Conservation (phyloP, 306 rosid species). For the Luffa aegyptiaca region DNA sequence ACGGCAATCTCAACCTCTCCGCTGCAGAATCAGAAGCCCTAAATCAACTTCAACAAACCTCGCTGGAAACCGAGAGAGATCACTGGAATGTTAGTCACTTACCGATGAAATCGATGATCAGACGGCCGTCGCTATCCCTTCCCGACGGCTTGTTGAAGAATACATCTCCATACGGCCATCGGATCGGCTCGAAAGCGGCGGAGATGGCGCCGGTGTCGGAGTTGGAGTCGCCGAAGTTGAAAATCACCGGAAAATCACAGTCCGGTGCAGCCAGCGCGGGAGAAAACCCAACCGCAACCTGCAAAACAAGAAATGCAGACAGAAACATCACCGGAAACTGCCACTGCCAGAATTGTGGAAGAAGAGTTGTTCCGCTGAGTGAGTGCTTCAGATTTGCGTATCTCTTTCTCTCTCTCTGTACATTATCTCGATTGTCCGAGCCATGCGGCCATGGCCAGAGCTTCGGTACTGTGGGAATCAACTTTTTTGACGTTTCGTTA, state of each 20-base stretch:
- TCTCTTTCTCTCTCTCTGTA: not conserved
- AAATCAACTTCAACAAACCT: not conserved
- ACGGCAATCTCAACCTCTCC: slow-evolving; percentile 58
- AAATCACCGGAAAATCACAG: slow-evolving; percentile 71
- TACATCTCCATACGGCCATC: slow-evolving; percentile 54
- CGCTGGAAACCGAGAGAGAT: not conserved
- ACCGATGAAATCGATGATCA: slow-evolving; percentile 83
- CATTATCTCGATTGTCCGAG: not conserved
- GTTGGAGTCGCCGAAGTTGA: slow-evolving; percentile 94
- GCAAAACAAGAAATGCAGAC: not conserved
- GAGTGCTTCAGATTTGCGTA: not conserved
- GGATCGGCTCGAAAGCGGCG: slow-evolving; percentile 68
- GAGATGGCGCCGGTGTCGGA: slow-evolving; percentile 94
- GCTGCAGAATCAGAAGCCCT: slow-evolving; percentile 33
- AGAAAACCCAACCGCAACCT: not conserved
- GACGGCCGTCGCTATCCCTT: slow-evolving; percentile 79
- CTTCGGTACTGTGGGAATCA: not conserved
- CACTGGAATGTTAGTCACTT: not conserved
- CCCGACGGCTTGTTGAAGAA: slow-evolving; percentile 66
- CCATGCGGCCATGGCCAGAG: not conserved
- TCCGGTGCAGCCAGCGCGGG: slow-evolving; percentile 12
- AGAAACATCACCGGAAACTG: slow-evolving; percentile 3
- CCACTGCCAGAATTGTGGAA: not conserved
- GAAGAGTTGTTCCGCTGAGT: not conserved
- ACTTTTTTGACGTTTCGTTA: not conserved